Evolutionary conservation across 2,329 filamentous ascomycete species (phyloP), one percentile per base, ranked within the genome.

Genomic region (Trichoderma arundinaceum): DNA sequence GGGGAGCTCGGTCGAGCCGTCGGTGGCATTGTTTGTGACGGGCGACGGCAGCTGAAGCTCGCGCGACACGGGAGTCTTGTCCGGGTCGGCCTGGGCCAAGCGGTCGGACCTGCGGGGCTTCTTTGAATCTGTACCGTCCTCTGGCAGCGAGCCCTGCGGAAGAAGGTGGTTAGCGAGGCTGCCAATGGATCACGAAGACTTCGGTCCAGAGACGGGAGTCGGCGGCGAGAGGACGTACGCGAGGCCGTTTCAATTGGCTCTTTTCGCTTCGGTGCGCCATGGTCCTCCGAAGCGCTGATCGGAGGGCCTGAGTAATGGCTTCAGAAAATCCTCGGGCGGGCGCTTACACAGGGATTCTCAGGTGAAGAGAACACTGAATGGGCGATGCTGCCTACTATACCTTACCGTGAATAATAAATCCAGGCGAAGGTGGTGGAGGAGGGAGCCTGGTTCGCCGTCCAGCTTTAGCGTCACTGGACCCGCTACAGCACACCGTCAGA

Each of bases 91-190:
- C 70, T 87, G 86, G 39, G 86, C 88, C 67, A 92, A 81, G 68
- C 92, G 88, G 70, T 91, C 83, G 51, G 92, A 93, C 66, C 92
- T 88, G 69, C 94, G 90, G 67, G 90, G 88, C 77, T 96, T 96
- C 84, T 97, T 97, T 69, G 84, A 81, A 68, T 93, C 90, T 69
- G 84, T 82, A 68, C 83, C 80, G 71, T 86, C 83, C 64, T 89
- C 86, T 71, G 86, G 88, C 59, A 85, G 82, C 48, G 90, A 92
- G 71, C 82, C 85, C 91, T 94, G 67, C 65, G 67, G 48, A 35
- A 17, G 9, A 35, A 67, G 41, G 33, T 64, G 54, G 71, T 76
- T 57, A 76, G 74, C 66, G 67, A 66, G 63, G 57, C 51, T 65
- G 56, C 58, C 35, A 66, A 70, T 65, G 69, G 49, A 41, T 66